Percentiles rank a stretch among this genome's conserved stretches.
Conservation (phyloP, 148 eudicot species). For the Euryodendron excelsum region DNA sequence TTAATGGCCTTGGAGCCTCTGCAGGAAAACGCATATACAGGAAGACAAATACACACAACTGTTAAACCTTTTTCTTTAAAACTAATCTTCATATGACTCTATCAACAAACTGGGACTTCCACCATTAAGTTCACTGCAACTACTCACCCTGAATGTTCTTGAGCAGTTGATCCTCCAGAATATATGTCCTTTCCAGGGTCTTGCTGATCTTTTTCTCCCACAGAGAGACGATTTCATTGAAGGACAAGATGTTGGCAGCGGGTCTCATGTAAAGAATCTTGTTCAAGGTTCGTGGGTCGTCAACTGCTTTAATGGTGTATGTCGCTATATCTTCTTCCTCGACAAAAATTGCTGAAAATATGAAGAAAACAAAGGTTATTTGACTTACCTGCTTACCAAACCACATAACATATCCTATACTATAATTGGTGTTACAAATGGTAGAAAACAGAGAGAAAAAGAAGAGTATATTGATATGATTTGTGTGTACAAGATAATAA, state of each 20-base stretch:
- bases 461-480: too few species aligned
- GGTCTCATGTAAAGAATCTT: too few species aligned
- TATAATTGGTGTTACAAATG: too few species aligned
- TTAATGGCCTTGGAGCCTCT: constrained; percentile 6
- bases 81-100: not conserved
- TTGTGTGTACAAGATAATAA: too few species aligned
- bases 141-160: constrained; percentile 18
- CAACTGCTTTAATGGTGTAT: too few species aligned
- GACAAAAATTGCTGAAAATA: constrained; percentile 25
- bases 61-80: not conserved
- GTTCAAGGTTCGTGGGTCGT: too few species aligned
- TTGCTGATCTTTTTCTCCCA: constrained; percentile 33
- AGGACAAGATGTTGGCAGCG: constrained; percentile 18
- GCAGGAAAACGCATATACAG: not conserved
- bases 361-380: too few species aligned
- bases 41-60: not conserved
- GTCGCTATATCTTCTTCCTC: constrained; percentile 28
- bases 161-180: constrained; percentile 27
- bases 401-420: too few species aligned
- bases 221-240: constrained; percentile 30
- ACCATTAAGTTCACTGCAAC: not conserved
- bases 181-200: constrained; percentile 20
- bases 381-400: too few species aligned
- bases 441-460: too few species aligned
- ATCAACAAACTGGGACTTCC: too few species aligned